A percentile compares a stretch with the other conserved stretches of the same genome.
These are phyloP conservation scores for Fusarium sp. DNA, from an alignment of 2,329 filamentous ascomycete genomes.

Conservation along the genomic window DNA sequence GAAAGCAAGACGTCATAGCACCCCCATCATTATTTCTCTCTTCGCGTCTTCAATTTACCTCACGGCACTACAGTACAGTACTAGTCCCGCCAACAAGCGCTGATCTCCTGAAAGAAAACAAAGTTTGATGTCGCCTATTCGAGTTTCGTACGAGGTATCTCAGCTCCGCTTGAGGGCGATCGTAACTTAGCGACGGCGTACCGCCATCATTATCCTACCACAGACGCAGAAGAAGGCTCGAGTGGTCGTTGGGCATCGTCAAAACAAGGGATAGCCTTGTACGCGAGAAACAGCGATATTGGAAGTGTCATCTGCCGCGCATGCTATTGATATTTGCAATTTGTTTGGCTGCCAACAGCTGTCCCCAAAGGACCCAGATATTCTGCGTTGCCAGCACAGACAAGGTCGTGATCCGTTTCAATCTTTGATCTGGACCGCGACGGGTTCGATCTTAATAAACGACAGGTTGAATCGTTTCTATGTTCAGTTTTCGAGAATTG, in stretches of 20 bases:
- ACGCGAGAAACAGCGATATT: constrained; percentile 29
- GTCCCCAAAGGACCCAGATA: constrained; percentile 7
- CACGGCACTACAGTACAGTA: constrained; percentile 9
- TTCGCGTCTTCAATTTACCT: constrained; percentile 5
- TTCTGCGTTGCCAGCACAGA: constrained; percentile 23
- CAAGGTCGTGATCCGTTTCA: constrained; percentile 26
- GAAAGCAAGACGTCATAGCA: constrained; percentile 28
- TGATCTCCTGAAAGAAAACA: constrained; percentile 26
- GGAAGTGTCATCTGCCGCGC: constrained; percentile 26
- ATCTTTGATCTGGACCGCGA: constrained; percentile 18
- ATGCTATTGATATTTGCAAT: constrained; percentile 27
- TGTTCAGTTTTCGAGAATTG: constrained; percentile 27
- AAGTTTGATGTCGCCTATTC: constrained; percentile 29
- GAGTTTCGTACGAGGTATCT: constrained; percentile 19
- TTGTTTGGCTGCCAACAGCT: constrained; percentile 17
- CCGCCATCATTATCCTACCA: constrained; percentile 31
- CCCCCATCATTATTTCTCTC: neutral
- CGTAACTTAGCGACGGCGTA: constrained; percentile 38
- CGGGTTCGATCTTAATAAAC: constrained; percentile 41
- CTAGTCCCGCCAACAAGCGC: constrained; percentile 7
- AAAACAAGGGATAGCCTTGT: constrained; percentile 44
- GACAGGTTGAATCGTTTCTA: constrained; percentile 30
- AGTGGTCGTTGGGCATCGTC: constrained; percentile 41
- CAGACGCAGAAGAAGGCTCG: constrained; percentile 21
- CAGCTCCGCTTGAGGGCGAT: constrained; percentile 35